A percentile compares a stretch with the other conserved stretches of the same genome.
Conservation (phyloP, 2,329 filamentous ascomycete genomes). For the Fusarium sp. region DNA sequence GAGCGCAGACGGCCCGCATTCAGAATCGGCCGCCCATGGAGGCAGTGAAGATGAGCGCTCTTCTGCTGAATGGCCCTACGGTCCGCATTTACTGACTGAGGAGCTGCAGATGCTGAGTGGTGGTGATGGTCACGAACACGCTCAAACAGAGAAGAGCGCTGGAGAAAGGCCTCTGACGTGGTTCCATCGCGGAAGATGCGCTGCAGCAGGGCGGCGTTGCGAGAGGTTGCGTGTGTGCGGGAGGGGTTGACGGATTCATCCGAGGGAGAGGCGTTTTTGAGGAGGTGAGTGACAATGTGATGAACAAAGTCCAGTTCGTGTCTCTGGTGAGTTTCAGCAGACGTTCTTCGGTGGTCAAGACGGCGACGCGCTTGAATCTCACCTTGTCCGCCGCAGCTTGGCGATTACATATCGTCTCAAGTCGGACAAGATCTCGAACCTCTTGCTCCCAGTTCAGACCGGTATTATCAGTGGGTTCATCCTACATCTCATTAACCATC, state of each 20-base stretch:
- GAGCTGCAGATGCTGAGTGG: constrained; percentile 37
- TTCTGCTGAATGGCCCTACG: constrained; percentile 62
- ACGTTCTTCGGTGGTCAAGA: background rate
- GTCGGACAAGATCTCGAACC: constrained; percentile 57
- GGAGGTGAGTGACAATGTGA: constrained; percentile 57
- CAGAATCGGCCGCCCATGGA: constrained; percentile 72
- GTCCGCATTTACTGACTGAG: constrained; percentile 11
- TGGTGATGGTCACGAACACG: constrained; percentile 59
- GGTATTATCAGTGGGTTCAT: constrained; percentile 47
- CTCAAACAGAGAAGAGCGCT: constrained; percentile 72
- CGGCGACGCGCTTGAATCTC: constrained; percentile 11
- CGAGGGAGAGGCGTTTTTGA: constrained; percentile 56
- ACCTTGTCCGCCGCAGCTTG: constrained; percentile 55
- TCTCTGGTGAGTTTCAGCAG: constrained; percentile 46
- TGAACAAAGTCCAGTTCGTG: constrained; percentile 62
- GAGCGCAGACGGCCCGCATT: constrained; percentile 51
- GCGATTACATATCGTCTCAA: constrained; percentile 57
- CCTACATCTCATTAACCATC: constrained; percentile 38
- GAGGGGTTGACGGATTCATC: constrained; percentile 47
- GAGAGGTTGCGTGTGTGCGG: constrained; percentile 58
- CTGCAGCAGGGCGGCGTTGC: constrained; percentile 59
- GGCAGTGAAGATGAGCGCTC: constrained; percentile 77
- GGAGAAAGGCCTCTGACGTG: constrained; percentile 71
- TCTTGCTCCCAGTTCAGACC: constrained; percentile 58
- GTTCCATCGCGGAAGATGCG: constrained; percentile 58